phyloP scores from a whole-genome alignment of 2,329 filamentous ascomycete genomes.

The Diaporthe helianthi region DNA sequence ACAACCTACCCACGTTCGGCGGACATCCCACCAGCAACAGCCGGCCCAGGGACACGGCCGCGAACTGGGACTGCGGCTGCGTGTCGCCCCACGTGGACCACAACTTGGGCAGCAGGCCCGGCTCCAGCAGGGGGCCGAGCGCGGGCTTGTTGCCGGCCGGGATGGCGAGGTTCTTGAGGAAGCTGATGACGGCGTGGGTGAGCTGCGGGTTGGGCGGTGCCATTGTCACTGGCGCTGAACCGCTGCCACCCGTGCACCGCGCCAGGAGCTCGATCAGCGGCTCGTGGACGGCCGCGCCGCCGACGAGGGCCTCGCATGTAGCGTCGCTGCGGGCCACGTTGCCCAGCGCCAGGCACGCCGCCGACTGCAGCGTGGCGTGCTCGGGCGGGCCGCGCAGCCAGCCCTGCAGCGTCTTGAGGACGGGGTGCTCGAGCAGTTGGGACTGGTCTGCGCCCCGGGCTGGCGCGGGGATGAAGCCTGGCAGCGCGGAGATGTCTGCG shows the following conservation, averaged over 20 bases:
- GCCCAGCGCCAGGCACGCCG: conserved; percentile 66
- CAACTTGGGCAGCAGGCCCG: conserved; percentile 57
- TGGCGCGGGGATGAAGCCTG: conserved; percentile 44
- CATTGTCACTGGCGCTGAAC: neutral
- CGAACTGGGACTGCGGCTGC: conserved; percentile 65
- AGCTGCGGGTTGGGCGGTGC: conserved; percentile 49
- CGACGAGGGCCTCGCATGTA: conserved; percentile 58
- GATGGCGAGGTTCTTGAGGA: conserved; percentile 71
- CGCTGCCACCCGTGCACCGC: conserved; percentile 44
- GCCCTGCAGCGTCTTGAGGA: conserved; percentile 46
- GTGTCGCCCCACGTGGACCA: conserved; percentile 55
- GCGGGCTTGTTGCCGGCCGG: conserved; percentile 60
- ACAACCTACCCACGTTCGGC: conserved; percentile 59
- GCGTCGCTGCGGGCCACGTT: conserved; percentile 68
- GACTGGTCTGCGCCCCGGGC: neutral
- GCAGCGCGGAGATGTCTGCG: conserved; percentile 55
- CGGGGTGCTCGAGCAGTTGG: conserved; percentile 38
- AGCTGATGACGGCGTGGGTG: conserved; percentile 63
- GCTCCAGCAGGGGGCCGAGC: conserved; percentile 57
- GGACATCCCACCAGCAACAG: conserved; percentile 62
- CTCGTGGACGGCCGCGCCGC: conserved; percentile 50
- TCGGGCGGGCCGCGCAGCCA: conserved; percentile 49
- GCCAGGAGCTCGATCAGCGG: conserved; percentile 55
- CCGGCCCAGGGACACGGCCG: conserved; percentile 63
- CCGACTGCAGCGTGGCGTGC: conserved; percentile 57